Evolutionary conservation across 495 filamentous ascomycete species (phyloP).

Genomic region (Podospora appendiculata): DNA sequence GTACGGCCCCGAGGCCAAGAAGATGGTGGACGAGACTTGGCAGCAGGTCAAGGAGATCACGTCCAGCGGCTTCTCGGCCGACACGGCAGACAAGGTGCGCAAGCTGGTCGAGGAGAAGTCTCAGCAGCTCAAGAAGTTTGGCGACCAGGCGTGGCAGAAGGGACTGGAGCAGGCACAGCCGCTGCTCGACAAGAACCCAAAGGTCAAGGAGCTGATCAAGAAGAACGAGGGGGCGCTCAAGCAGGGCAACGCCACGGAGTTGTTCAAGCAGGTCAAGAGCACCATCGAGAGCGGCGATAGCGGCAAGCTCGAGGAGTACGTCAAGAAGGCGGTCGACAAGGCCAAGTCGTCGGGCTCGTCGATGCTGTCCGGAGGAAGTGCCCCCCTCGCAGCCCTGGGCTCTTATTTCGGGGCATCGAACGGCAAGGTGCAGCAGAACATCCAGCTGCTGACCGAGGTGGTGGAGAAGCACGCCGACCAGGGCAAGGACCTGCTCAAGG

Average conservation of each 20-base stretch:
- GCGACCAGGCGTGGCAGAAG: conserved; percentile 57
- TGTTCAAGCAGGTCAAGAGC: conserved; percentile 46
- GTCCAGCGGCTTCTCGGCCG: conserved; percentile 40
- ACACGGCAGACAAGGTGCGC: conserved; percentile 44
- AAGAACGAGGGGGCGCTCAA: conserved; percentile 53
- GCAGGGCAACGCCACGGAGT: conserved; percentile 46
- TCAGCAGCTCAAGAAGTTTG: conserved; percentile 50
- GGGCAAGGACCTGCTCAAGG: conserved; percentile 52
- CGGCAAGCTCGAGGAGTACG: conserved; percentile 49
- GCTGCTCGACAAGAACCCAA: conserved; percentile 57
- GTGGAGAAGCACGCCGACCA: conserved; percentile 52
- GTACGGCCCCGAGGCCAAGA: conserved; percentile 61
- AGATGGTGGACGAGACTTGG: conserved; percentile 60
- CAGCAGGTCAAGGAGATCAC: conserved; percentile 49
- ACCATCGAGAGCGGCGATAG: conserved; percentile 48
- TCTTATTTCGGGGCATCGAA: conserved; percentile 24
- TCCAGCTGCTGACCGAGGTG: conserved; percentile 45
- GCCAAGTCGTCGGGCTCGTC: conserved; percentile 36
- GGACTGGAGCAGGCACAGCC: conserved; percentile 53
- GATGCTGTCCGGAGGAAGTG: conserved; percentile 16
- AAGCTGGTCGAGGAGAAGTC: conserved; percentile 58
- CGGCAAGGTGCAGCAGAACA: conserved; percentile 44
- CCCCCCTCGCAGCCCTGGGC: conserved; percentile 6
- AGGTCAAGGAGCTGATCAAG: conserved; percentile 56
- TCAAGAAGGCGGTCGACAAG: conserved; percentile 45